Evolutionary conservation across 2,329 filamentous ascomycete species (phyloP).

Genomic region (Verticillium dahliae): DNA sequence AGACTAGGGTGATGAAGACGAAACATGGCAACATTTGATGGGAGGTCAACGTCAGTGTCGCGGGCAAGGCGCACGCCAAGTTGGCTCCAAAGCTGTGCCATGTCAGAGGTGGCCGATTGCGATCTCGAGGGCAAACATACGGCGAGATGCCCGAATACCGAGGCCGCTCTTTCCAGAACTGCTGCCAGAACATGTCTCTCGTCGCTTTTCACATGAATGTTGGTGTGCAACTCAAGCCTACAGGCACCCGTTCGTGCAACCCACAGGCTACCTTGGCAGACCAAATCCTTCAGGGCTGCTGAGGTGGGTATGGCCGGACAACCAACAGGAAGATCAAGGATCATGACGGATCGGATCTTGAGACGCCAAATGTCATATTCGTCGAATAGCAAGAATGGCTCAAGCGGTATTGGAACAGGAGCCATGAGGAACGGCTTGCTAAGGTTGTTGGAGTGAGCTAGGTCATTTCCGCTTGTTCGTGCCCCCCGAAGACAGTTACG

Average conservation of each 20-base stretch:
- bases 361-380: not conserved
- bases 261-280: not conserved
- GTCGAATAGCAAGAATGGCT: not conserved
- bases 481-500: not conserved
- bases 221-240: not conserved
- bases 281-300: not conserved
- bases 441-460: not conserved
- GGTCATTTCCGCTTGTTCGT: not conserved
- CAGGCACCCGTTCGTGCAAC: constrained; percentile 1
- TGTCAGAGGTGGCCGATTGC: not conserved
- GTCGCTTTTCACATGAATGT: not conserved
- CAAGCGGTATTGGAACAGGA: not conserved
- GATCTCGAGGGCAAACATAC: not conserved
- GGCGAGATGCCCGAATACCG: not conserved
- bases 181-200: not conserved
- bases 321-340: not conserved
- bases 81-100: constrained; percentile 6
- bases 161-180: not conserved
- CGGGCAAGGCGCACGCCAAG: constrained; percentile 3
- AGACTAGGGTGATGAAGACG: constrained; percentile 29
- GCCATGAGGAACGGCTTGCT: not conserved
- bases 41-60: not conserved
- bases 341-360: not conserved
- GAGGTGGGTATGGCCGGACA: not conserved
- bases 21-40: constrained; percentile 16